These are phyloP conservation scores for Phytopythium kandeliae DNA, from an alignment of 352 stramenopile species.

Conservation along the genomic window DNA sequence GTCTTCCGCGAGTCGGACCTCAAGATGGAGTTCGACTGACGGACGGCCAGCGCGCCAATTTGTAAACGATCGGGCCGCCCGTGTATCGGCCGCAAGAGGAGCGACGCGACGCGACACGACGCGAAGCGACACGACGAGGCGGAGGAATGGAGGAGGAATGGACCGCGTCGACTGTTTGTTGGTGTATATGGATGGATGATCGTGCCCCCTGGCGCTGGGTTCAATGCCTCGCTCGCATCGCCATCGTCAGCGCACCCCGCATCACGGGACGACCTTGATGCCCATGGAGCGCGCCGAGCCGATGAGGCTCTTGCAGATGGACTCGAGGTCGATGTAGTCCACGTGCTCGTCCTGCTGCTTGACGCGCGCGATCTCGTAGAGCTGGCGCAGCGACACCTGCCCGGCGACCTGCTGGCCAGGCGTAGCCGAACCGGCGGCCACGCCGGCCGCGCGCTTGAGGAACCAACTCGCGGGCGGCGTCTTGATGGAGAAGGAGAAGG, in stretches of 20 bases:
- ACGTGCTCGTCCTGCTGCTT: conserved; percentile 95
- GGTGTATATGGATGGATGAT: too few species aligned
- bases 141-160: too few species aligned
- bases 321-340: conserved; percentile 89
- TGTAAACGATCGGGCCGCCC: background rate
- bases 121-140: too few species aligned
- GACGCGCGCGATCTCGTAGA: conserved; percentile 98
- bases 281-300: conserved; percentile 92
- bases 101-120: too few species aligned
- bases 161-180: too few species aligned
- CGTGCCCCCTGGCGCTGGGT: too few species aligned
- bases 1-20: conserved; percentile 82
- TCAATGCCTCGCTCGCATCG: too few species aligned
- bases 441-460: conserved; percentile 88
- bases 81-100: background rate
- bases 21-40: conserved; percentile 71
- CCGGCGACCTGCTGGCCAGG: conserved; percentile 74
- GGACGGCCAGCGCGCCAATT: too few species aligned
- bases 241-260: background rate
- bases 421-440: conserved; percentile 70
- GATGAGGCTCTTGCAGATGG: conserved; percentile 91
- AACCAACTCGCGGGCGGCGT: conserved; percentile 94
- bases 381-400: conserved; percentile 90
- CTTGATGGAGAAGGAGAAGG: conserved; percentile 96
- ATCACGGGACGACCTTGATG: conserved; percentile 74